phyloP scores from a whole-genome alignment of 768 basidiomycete species.

The Kwoniella dejecticola region DNA sequence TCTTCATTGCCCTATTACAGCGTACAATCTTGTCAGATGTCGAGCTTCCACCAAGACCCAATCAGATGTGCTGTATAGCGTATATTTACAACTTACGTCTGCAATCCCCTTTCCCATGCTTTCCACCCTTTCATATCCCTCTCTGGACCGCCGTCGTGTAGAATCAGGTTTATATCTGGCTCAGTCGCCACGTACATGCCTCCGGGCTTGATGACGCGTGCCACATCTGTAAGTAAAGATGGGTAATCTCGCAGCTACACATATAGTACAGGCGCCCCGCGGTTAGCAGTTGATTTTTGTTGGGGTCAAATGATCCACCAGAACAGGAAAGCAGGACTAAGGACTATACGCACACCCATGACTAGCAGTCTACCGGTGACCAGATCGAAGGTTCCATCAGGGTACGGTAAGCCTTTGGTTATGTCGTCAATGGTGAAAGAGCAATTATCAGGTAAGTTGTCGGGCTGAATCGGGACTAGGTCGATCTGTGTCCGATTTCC shows the following conservation, averaged over 20 bases:
- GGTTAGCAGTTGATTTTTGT: too few species aligned
- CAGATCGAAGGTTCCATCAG: constrained; percentile 14
- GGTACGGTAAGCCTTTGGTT: constrained; percentile 2
- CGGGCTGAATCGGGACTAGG: constrained; percentile 22
- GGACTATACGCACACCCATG: constrained; percentile 16
- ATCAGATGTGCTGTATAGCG: too few species aligned
- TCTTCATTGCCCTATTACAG: constrained; percentile 1
- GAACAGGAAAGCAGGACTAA: too few species aligned
- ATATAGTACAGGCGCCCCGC: neutral
- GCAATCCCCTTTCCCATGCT: neutral
- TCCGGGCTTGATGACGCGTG: neutral
- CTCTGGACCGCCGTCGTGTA: neutral
- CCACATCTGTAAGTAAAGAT: constrained; percentile 1
- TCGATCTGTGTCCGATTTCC: constrained; percentile 4
- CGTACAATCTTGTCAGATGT: neutral
- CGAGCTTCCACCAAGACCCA: neutral
- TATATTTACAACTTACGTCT: too few species aligned
- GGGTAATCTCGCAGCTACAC: constrained; percentile 15
- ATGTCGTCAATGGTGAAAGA: constrained; percentile 14
- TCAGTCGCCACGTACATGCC: constrained; percentile 9
- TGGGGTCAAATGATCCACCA: too few species aligned
- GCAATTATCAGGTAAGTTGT: constrained; percentile 11
- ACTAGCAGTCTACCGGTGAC: constrained; percentile 5
- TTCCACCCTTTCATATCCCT: neutral
- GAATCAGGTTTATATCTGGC: constrained; percentile 3